Percentiles rank a stretch among this genome's conserved stretches.
Evolutionary conservation across 805 yeast genomes (phyloP).

Genomic region (Candida dajiaensis): DNA sequence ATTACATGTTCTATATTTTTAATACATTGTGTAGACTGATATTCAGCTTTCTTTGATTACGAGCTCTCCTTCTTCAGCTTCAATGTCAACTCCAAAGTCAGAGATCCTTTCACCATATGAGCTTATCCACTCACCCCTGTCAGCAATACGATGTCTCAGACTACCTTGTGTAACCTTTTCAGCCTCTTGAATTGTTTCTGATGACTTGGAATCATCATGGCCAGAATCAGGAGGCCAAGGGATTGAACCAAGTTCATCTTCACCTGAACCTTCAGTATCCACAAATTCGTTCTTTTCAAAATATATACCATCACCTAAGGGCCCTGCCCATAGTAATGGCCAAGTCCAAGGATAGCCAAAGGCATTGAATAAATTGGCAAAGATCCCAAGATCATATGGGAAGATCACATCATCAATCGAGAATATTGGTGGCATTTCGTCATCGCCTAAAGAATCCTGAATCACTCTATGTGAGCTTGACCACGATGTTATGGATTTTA

Average conservation of each 20-base stretch:
- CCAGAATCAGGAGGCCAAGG: conserved; percentile 97
- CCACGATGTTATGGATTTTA: conserved; percentile 18
- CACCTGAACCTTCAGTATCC: conserved; percentile 31
- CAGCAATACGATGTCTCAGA: background rate
- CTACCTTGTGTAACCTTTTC: conserved; percentile 3
- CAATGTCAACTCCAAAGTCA: conserved; percentile 83
- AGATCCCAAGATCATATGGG: conserved; percentile 74
- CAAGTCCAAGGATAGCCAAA: conserved; percentile 62
- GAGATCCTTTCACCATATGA: conserved; percentile 76
- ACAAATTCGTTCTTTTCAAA: conserved; percentile 51
- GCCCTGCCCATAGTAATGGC: conserved; percentile 66
- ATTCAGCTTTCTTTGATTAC: background rate
- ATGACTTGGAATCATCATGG: conserved; percentile 26
- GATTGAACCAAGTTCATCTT: conserved; percentile 49
- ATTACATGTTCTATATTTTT: background rate
- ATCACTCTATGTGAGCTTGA: conserved; percentile 11
- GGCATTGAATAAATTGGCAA: conserved; percentile 43
- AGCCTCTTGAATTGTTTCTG: conserved; percentile 3
- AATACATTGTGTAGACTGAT: background rate
- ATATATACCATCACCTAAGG: conserved; percentile 52
- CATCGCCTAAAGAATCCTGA: conserved; percentile 7
- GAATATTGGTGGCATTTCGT: conserved; percentile 24
- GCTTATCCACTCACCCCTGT: conserved; percentile 58
- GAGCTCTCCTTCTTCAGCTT: background rate
- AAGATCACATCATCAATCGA: conserved; percentile 65